Base-by-base conservation (phyloP, 1,139 yeast genomes). In the Saccharomyces hybrid region DNA sequence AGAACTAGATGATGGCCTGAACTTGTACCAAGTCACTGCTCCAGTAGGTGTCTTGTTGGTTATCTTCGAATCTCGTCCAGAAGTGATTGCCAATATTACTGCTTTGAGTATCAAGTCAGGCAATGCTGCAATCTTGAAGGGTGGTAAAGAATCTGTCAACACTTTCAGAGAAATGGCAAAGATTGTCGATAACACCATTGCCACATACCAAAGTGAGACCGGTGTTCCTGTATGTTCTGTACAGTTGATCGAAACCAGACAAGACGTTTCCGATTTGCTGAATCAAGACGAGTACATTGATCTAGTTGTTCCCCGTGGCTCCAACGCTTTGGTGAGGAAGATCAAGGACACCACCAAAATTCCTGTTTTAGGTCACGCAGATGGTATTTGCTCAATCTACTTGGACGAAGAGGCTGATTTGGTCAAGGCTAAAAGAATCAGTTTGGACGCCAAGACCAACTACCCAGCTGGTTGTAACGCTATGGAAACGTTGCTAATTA, bases 381-480 rank as follows among this genome's bases (percentile, higher is more conserved):
- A 93, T 71, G 99, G 99, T 51, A 86, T 93, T 56, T 93, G 99
- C 72, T 84, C 97, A 2, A 81, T 91, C 20, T 95, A 83, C 66
- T 77, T 91, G 30, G 96, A 91, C 68, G 78, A 78, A 54, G 82
- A 79, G 50, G 95, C 95, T 3, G 91, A 89, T 63, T 62, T 87
- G 13, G 78, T 72, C 16, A 89, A 88, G 79, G 96, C 98, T 0
- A 75, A 79, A 41, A 80, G 81, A 57, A 81, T 95, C 34, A 77
- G 83, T 4, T 80, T 89, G 32, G 99, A 95, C 71, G 79, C 97
- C 4, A 93, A 93, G 72, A 89, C 97, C 0, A 90, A 91, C 71
- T 95, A 95, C 68, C 97, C 98, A 47, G 99, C 99, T 13, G 99
- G 97, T 6, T 95, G 99, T 73, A 95, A 95, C 69, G 97, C 99